Base-by-base conservation (phyloP, 1,139 yeast genomes). In the Tardiomyces depauwii region DNA sequence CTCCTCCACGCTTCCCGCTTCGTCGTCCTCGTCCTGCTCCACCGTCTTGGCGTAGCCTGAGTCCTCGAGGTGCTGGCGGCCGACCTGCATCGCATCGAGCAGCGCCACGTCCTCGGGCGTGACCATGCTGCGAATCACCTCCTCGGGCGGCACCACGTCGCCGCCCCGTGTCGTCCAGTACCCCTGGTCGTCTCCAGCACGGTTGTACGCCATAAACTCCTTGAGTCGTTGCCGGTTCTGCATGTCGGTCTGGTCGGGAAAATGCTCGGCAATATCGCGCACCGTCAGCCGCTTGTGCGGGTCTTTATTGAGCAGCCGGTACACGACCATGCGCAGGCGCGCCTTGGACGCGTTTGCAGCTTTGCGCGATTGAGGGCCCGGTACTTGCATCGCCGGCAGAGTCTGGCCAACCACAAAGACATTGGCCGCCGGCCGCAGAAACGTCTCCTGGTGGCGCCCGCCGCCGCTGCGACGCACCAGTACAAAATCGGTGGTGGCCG, bases 221-320 rank as follows among this genome's bases (percentile, higher is more conserved):
- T 93, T 93, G 50, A 93, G 73, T 51, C 96, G 73, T 65, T 91
- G 97, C 56, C 98, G 76, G 59, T 88, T 91, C 63, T 93, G 99
- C 88, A 91, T 89, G 60, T 91, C 97, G 60, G 84, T 89, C 62
- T 89, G 97, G 56, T 89, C 97, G 0, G 98, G 98, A 59, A 93
- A 93, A 67, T 91, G 97, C 45, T 77, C 77, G 0, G 95, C 82
- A 21, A 93, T 86, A 56, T 93, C 97, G 53, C 82, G 82, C 2
- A 93, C 95, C 7, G 86, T 73, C 41, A 93, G 74, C 45, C 97
- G 72, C 40, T 85, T 81, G 42, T 79, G 77, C 1, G 84, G 83
- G 44, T 76, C 80, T 53, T 80, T 78, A 62, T 89, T 87, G 66
- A 93, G 72, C 2, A 89, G 86, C 48, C 98, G 76, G 58, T 78